phyloP scores from a whole-genome alignment of 2,329 filamentous ascomycete species.

The Thermothelomyces thermophilus region DNA sequence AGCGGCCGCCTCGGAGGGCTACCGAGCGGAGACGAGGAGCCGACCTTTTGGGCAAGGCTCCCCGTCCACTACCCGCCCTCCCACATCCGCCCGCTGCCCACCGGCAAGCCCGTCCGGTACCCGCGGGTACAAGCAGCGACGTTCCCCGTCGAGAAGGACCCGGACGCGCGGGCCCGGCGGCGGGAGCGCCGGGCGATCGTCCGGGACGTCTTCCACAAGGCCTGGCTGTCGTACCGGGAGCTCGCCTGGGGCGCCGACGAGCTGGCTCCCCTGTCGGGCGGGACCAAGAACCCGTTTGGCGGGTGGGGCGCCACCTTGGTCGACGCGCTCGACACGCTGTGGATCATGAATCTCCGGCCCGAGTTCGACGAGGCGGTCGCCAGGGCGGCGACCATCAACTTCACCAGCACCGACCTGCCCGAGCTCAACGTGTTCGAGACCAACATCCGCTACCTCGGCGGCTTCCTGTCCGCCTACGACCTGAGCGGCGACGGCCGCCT shows the following conservation, averaged over 20 bases:
- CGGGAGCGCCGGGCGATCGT: conserved; percentile 12
- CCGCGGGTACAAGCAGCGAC: conserved; percentile 30
- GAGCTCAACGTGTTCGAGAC: conserved; percentile 64
- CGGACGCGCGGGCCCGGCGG: conserved; percentile 9
- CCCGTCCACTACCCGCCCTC: conserved; percentile 26
- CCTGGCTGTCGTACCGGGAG: conserved; percentile 55
- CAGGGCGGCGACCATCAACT: conserved; percentile 54
- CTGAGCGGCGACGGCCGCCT: conserved; percentile 44
- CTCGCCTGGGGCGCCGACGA: conserved; percentile 61
- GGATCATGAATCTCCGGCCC: conserved; percentile 61
- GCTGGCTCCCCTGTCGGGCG: conserved; percentile 49
- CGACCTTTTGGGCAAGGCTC: not conserved
- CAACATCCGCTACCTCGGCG: conserved; percentile 64
- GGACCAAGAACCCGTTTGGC: conserved; percentile 50
- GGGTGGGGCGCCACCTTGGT: conserved; percentile 63
- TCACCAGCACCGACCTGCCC: conserved; percentile 32
- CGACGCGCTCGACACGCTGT: conserved; percentile 60
- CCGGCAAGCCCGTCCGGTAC: conserved; percentile 24
- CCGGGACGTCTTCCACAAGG: conserved; percentile 7
- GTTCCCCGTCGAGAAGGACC: conserved; percentile 24
- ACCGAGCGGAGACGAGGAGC: not conserved
- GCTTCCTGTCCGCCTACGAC: conserved; percentile 62
- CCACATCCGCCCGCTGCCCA: conserved; percentile 29
- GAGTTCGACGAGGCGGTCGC: conserved; percentile 60
- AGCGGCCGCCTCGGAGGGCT: not conserved